Percentiles rank a stretch among this genome's conserved stretches.
Conservation (phyloP, 1,284 basidiomycete species). For the Melampsora occidentalis region DNA sequence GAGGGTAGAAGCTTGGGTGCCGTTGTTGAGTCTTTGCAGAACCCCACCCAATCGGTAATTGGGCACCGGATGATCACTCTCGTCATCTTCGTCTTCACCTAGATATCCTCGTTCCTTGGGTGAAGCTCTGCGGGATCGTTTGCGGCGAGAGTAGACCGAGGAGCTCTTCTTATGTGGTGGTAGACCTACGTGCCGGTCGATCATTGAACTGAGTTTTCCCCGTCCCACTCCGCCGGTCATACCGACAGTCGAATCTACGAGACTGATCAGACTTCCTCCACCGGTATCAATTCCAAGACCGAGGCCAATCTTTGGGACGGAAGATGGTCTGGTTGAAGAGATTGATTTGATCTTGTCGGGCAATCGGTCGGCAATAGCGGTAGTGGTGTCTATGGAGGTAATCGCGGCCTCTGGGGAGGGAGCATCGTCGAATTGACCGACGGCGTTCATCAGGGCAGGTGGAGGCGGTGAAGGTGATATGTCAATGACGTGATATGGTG, state of each 20-base stretch:
- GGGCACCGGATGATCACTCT: neutral
- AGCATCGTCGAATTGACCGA: constrained; percentile 31
- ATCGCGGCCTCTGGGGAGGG: constrained; percentile 19
- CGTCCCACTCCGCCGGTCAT: neutral
- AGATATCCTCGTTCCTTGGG: neutral
- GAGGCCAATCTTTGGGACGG: constrained; percentile 26
- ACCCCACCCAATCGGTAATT: neutral
- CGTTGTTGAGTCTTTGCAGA: neutral
- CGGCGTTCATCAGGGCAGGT: constrained; percentile 2
- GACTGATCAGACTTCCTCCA: constrained; percentile 25
- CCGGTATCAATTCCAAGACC: constrained; percentile 39
- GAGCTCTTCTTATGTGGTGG: neutral
- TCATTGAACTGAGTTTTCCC: neutral
- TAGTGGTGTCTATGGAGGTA: neutral
- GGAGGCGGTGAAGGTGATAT: constrained; percentile 41
- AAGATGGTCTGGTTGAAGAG: neutral
- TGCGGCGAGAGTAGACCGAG: neutral
- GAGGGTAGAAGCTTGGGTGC: neutral
- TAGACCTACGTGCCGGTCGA: neutral
- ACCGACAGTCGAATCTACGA: neutral
- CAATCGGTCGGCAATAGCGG: neutral
- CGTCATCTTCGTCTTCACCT: constrained; percentile 14
- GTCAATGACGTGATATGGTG: constrained; percentile 36
- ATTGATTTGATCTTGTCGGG: neutral
- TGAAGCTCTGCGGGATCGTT: neutral